phyloP scores from a whole-genome alignment of 2,329 filamentous ascomycete species.

The Xylaria multiplex region DNA sequence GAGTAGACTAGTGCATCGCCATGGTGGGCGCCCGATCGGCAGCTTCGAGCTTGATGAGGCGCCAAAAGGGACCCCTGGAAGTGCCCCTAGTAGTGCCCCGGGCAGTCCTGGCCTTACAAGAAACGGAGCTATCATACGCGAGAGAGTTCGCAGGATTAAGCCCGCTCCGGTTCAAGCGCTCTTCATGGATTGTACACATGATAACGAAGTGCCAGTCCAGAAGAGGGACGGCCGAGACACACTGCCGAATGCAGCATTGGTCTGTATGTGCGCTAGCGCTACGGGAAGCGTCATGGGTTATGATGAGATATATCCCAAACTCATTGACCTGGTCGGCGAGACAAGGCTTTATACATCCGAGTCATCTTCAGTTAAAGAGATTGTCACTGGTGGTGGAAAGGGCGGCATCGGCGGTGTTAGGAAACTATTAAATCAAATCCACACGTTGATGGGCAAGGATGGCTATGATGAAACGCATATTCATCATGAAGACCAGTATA shows the following conservation, averaged over 20 bases:
- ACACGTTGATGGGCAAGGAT: constrained; percentile 94
- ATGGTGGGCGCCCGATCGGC: constrained; percentile 93
- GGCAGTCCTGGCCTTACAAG: constrained; percentile 48
- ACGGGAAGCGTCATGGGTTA: constrained; percentile 98
- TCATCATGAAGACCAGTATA: constrained; percentile 94
- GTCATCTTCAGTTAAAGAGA: constrained; percentile 69
- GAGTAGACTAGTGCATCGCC: constrained; percentile 89
- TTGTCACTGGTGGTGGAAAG: constrained; percentile 75
- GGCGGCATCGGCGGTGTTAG: constrained; percentile 91
- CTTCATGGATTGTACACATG: constrained; percentile 99
- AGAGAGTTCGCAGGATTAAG: constrained; percentile 82
- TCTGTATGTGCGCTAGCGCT: constrained; percentile 94
- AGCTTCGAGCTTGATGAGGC: constrained; percentile 96
- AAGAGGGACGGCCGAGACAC: constrained; percentile 95
- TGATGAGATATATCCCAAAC: constrained; percentile 92
- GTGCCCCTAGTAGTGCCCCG: constrained; percentile 47
- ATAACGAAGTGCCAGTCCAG: constrained; percentile 95
- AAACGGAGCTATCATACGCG: constrained; percentile 57
- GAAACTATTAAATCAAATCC: constrained; percentile 92
- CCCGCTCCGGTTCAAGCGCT: constrained; percentile 90
- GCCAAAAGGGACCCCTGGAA: constrained; percentile 61
- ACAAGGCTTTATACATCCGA: constrained; percentile 82
- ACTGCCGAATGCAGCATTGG: constrained; percentile 89
- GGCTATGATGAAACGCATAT: constrained; percentile 96
- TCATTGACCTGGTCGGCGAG: constrained; percentile 94